A percentile compares a stretch with the other conserved stretches of the same genome.
These are phyloP conservation scores for Colletotrichum truncatum DNA, from an alignment of 2,329 filamentous ascomycete genomes.

Conservation along the genomic window DNA sequence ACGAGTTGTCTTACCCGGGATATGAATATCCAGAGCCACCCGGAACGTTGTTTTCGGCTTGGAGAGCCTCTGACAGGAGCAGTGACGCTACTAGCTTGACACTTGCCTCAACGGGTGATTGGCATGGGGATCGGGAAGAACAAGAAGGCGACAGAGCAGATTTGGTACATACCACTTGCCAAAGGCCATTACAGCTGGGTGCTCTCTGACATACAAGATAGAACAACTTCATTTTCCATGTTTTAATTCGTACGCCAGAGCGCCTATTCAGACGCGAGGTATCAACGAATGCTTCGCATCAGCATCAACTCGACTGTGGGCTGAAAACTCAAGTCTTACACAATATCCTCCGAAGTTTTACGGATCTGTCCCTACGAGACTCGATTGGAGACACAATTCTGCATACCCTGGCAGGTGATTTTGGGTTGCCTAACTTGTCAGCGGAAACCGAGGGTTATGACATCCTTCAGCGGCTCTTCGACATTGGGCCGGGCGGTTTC, in stretches of 20 bases:
- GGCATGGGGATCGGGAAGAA: not conserved
- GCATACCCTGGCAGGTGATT: not conserved
- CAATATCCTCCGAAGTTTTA: not conserved
- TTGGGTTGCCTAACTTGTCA: not conserved
- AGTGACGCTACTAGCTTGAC: not conserved
- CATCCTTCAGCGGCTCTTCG: not conserved
- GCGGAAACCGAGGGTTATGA: not conserved
- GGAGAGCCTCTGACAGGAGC: not conserved
- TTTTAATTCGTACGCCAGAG: not conserved
- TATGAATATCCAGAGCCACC: not conserved
- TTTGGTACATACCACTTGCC: not conserved
- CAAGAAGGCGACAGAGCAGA: not conserved
- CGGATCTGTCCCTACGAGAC: not conserved
- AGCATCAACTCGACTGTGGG: not conserved
- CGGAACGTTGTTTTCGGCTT: not conserved
- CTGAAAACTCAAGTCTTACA: not conserved
- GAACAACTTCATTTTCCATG: not conserved
- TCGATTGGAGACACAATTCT: not conserved
- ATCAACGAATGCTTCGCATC: not conserved
- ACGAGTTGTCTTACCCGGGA: not conserved
- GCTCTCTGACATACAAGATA: not conserved
- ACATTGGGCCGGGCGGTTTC: not conserved
- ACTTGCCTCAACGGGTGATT: not conserved
- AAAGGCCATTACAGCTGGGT: not conserved
- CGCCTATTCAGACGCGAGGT: not conserved